Percentiles rank a stretch among this genome's conserved stretches.
Conservation (phyloP, 345 rosid species). For the Linum usitatissimum region DNA sequence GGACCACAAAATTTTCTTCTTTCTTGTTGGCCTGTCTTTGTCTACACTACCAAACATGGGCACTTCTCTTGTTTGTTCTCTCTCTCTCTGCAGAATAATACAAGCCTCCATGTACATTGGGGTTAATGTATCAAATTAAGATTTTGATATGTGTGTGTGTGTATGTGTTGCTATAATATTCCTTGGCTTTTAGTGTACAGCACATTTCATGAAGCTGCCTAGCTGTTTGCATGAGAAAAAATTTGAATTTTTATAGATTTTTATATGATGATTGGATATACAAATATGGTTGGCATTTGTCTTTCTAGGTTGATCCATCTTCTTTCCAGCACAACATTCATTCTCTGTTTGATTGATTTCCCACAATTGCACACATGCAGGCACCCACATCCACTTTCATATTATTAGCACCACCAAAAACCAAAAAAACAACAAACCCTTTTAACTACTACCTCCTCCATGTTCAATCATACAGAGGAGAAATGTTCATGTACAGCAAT, state of each 20-base stretch:
- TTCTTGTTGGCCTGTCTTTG: not conserved
- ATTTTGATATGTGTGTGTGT: not conserved
- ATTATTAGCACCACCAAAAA: constrained; percentile 4
- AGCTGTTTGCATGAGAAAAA: constrained; percentile 26
- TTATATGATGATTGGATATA: not conserved
- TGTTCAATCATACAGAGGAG: not conserved
- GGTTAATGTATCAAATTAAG: not conserved
- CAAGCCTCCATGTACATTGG: not conserved
- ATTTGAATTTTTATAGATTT: not conserved
- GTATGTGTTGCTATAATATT: not conserved
- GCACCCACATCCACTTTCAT: not conserved
- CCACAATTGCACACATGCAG: constrained; percentile 9
- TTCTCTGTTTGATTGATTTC: constrained; percentile 13
- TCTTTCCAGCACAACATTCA: constrained; percentile 38
- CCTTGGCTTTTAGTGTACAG: constrained; percentile 16
- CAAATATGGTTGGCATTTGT: constrained; percentile 36
- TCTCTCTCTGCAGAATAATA: constrained; percentile 11
- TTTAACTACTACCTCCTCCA: not conserved
- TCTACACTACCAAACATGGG: not conserved
- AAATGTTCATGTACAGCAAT: not conserved
- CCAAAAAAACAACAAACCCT: constrained; percentile 2
- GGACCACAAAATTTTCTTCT: not conserved
- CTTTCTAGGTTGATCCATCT: constrained; percentile 23
- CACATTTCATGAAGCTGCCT: constrained; percentile 24
- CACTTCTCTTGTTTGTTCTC: not conserved